Evolutionary conservation across 345 rosid genomes (phyloP).

Genomic region (Citrus inodora): DNA sequence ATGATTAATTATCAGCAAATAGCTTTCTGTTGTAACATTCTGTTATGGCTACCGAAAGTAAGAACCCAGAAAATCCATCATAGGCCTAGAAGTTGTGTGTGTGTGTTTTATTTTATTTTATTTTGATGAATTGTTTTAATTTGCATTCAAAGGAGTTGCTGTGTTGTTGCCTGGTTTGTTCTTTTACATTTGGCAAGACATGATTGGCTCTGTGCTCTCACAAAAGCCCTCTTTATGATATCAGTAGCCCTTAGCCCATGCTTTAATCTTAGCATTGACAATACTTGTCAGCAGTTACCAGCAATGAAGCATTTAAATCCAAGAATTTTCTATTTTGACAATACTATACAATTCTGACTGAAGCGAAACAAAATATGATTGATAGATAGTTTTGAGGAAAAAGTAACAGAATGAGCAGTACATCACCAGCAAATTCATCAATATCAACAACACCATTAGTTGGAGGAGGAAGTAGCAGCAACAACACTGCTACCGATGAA

Average conservation of each 20-base stretch:
- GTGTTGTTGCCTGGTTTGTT: neutral
- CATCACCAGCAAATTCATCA: slow-evolving; percentile 66
- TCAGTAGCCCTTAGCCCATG: neutral
- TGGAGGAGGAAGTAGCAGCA: slow-evolving; percentile 58
- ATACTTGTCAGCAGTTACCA: too few relatives aligned
- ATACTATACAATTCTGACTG: neutral
- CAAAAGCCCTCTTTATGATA: neutral
- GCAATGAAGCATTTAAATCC: too few relatives aligned
- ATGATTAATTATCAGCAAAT: neutral
- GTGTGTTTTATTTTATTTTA: too few relatives aligned
- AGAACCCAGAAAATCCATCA: neutral
- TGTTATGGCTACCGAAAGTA: neutral
- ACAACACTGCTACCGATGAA: slow-evolving; percentile 56
- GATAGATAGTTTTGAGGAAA: neutral
- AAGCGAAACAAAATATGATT: neutral
- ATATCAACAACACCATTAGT: slow-evolving; percentile 66
- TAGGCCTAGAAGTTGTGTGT: too few relatives aligned
- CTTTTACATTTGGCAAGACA: neutral
- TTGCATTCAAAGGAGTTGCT: neutral
- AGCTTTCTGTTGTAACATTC: neutral
- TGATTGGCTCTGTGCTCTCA: neutral
- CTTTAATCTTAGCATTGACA: neutral
- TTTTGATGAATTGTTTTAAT: neutral
- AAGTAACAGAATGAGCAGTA: slow-evolving; percentile 46
- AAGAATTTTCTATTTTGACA: too few relatives aligned